Evolutionary conservation across 768 basidiomycete species (phyloP), one percentile per base, ranked within the genome.

Genomic region (Butyriboletus loyo): DNA sequence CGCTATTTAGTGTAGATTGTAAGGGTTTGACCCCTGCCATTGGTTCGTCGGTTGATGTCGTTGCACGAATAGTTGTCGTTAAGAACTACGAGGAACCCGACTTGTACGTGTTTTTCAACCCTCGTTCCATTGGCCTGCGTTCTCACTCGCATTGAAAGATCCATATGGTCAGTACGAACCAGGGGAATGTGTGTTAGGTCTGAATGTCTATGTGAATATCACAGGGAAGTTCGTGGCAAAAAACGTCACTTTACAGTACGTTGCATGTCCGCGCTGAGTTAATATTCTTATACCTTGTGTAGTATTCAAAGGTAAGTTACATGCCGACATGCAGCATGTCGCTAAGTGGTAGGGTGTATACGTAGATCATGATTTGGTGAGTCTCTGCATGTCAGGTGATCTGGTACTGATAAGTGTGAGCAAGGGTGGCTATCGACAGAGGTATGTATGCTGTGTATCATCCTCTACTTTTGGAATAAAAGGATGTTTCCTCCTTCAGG

Each of bases 341-440:
- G 38, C 57, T 64, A 27, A 62, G 39, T 5, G 28, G 31, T 39
- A 31, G 21, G 24, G 9, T 40, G 21, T 51, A 32, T 39, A 39
- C 47, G 10, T 68, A 91, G 85, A 78, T 95, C 40, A 96, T 96
- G 92, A 79, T 95, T 63, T 95, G 92, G 90, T 91, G 59, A 67
- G 78, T 69, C 3, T 1, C 25, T 25, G 6, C 28, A 4, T 28
- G 19, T 17, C 21, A 40, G 19, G 5, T 15, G 22, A 32, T 25
- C 10, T 28, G 2, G 41, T 43, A 34, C 51, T 57, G 36, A 60
- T 31, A 25, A 27, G 8, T 39, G 30, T n/a, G 48, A 21, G 19
- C 8, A 54, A 92, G 92, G 95, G 95, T 98, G 42, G 95, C 95
- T 0, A 83, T 98, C 50, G 95, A 98, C 61, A 78, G 96, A 75